Percentiles rank a stretch among this genome's conserved stretches.
phyloP scores from a whole-genome alignment of 2,329 filamentous ascomycete species.

The Aspergillus versicolor region DNA sequence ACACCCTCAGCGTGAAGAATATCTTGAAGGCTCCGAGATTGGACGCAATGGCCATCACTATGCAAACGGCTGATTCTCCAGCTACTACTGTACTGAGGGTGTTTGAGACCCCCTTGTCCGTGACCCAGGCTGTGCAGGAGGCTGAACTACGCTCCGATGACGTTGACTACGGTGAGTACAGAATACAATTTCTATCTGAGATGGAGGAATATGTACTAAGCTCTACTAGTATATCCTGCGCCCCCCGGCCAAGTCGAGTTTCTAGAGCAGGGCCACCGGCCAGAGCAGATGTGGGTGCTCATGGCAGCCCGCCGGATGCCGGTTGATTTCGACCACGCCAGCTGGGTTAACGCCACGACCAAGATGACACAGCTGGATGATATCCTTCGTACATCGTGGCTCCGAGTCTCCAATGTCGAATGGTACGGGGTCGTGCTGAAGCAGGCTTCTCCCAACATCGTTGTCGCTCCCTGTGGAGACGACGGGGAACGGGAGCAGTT shows the following conservation, averaged over 20 bases:
- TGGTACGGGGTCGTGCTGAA: background rate
- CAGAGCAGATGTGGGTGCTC: background rate
- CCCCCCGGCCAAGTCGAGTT: background rate
- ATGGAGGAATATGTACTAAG: no score
- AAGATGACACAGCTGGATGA: background rate
- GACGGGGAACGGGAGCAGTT: background rate
- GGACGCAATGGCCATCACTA: no score
- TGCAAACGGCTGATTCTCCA: background rate
- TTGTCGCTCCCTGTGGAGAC: background rate
- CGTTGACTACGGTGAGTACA: no score
- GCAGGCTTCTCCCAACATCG: background rate
- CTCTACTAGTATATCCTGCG: background rate
- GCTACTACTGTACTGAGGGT: background rate
- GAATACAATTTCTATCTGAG: no score
- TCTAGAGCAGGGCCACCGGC: background rate
- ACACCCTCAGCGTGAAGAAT: background rate
- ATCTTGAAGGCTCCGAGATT: no score
- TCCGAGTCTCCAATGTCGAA: background rate
- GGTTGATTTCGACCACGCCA: background rate
- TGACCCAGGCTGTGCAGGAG: background rate
- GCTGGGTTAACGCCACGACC: background rate
- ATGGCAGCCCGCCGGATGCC: background rate
- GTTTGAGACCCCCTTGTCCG: background rate
- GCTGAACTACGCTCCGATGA: no score
- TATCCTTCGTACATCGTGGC: background rate